phyloP scores from a whole-genome alignment of 2,329 filamentous ascomycete species.

The Aspergillus ustus region DNA sequence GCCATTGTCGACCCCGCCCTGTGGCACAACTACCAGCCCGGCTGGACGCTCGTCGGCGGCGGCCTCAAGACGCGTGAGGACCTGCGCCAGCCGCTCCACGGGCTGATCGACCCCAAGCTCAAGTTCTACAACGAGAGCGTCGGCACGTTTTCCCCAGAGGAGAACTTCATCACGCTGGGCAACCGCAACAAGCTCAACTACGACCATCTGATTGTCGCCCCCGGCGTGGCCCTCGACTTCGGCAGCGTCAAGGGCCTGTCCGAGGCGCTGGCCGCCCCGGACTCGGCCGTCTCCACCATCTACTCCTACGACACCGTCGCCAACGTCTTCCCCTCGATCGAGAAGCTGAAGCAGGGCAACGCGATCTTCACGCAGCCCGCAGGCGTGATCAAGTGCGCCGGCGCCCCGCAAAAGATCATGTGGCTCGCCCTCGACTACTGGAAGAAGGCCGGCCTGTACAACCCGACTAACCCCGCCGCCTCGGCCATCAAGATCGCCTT shows the following conservation, averaged over 20 bases:
- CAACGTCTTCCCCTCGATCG: slow-evolving; percentile 57
- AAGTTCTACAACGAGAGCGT: slow-evolving; percentile 63
- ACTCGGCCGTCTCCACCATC: slow-evolving; percentile 59
- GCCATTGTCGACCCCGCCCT: slow-evolving; percentile 66
- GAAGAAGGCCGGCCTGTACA: slow-evolving; percentile 59
- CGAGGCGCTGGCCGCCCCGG: slow-evolving; percentile 57
- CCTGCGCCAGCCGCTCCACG: slow-evolving; percentile 55
- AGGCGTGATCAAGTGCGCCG: slow-evolving; percentile 64
- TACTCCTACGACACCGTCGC: slow-evolving; percentile 62
- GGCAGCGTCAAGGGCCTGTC: slow-evolving; percentile 59
- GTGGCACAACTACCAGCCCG: slow-evolving; percentile 71
- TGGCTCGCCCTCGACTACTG: slow-evolving; percentile 66
- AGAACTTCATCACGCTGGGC: slow-evolving; percentile 60
- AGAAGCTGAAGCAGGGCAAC: slow-evolving; percentile 54
- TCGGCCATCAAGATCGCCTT: slow-evolving; percentile 60
- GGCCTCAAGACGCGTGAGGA: slow-evolving; percentile 68
- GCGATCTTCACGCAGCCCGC: slow-evolving; percentile 66
- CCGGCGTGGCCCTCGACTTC: slow-evolving; percentile 60
- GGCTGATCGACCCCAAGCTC: slow-evolving; percentile 63
- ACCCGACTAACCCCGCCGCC: slow-evolving; percentile 40
- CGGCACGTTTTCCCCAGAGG: slow-evolving; percentile 56
- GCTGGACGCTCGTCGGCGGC: slow-evolving; percentile 71
- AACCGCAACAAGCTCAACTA: slow-evolving; percentile 64
- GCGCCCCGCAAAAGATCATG: slow-evolving; percentile 66
- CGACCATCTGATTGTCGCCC: slow-evolving; percentile 67